phyloP scores from a whole-genome alignment of 2,329 filamentous ascomycete genomes.

The Rhynchosporium agropyri region DNA sequence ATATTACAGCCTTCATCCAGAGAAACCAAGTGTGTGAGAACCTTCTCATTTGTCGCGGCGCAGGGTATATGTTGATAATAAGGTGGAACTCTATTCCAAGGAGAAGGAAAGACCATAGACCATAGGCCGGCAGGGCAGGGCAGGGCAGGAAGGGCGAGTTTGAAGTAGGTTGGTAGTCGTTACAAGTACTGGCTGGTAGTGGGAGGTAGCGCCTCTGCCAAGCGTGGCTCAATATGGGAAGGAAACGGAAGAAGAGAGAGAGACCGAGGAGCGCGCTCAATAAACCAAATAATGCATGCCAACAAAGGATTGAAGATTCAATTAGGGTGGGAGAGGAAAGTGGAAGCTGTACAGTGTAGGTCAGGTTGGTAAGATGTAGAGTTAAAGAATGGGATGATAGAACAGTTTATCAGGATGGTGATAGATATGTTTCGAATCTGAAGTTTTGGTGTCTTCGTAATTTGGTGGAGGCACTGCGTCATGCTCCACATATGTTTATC shows the following conservation, averaged over 20 bases:
- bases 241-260: not conserved
- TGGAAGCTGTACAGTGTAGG: not conserved
- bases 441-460: not conserved
- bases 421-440: not conserved
- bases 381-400: not conserved
- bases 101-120: not conserved
- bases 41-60: slow-evolving; percentile 28
- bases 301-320: slow-evolving; percentile 3
- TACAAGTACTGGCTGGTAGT: not conserved
- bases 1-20: slow-evolving; percentile 41
- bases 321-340: not conserved
- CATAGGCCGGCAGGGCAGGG: not conserved
- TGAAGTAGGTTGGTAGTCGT: not conserved
- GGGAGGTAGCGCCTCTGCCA: not conserved
- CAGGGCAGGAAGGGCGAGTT: not conserved
- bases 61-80: too few relatives aligned
- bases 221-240: slow-evolving; percentile 6
- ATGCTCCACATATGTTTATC: not conserved
- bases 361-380: not conserved
- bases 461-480: not conserved
- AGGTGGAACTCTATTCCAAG: not conserved
- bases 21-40: slow-evolving; percentile 29
- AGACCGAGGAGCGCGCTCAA: not conserved
- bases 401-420: not conserved
- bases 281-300: slow-evolving; percentile 11